Evolutionary conservation across 1,284 basidiomycete genomes (phyloP).

Genomic region (Earliella scabrosa): DNA sequence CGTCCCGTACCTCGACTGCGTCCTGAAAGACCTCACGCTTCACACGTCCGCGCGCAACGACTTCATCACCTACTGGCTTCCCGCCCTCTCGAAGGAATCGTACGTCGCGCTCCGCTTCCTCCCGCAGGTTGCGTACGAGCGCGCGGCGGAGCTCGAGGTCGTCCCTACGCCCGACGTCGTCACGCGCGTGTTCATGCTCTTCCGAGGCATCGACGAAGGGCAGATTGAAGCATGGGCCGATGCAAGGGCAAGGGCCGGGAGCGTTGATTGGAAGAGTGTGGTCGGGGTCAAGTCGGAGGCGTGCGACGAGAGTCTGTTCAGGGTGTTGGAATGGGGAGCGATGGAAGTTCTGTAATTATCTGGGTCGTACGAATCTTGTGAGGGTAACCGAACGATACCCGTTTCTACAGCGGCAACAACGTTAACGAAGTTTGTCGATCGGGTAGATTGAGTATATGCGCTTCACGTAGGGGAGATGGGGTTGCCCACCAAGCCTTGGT

Average conservation of each 20-base stretch:
- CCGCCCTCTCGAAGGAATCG: conserved; percentile 1
- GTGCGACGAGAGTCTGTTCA: conserved; percentile 30
- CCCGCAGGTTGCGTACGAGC: conserved; percentile 1
- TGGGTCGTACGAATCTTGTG: too few relatives aligned
- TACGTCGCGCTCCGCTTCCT: conserved; percentile 8
- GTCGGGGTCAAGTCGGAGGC: conserved; percentile 32
- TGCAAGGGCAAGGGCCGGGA: conserved; percentile 20
- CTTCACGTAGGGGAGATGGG: too few relatives aligned
- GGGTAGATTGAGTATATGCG: too few relatives aligned
- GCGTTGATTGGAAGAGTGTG: conserved; percentile 24
- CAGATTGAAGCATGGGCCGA: conserved; percentile 28
- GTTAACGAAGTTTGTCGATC: too few relatives aligned
- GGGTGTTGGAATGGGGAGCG: conserved; percentile 44
- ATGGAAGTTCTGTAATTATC: conserved; percentile 35
- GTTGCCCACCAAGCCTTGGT: too few relatives aligned
- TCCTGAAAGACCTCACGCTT: neutral
- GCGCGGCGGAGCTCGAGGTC: neutral
- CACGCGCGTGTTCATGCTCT: conserved; percentile 52
- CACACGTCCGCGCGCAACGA: conserved; percentile 5
- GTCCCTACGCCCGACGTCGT: conserved; percentile 41
- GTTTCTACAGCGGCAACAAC: too few relatives aligned
- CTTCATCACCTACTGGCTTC: conserved; percentile 9
- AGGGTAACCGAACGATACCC: too few relatives aligned
- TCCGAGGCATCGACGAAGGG: conserved; percentile 39
- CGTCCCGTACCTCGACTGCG: neutral